These are phyloP conservation scores for Schwanniomyces sp. DNA, from an alignment of 805 yeast species.

Conservation along the genomic window DNA sequence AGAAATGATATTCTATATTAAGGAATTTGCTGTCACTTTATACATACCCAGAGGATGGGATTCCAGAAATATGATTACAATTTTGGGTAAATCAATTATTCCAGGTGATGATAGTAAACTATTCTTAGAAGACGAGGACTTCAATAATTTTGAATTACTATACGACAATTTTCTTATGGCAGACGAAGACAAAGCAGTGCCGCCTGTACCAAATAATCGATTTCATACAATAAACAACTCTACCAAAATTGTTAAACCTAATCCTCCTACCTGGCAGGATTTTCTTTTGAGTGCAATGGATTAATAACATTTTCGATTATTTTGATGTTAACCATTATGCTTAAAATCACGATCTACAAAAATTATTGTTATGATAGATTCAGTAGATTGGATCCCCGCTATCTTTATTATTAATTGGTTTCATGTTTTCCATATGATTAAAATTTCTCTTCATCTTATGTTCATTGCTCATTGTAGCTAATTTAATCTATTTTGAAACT, in stretches of 20 bases:
- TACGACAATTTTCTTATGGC: constrained; percentile 9
- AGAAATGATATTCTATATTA: constrained; percentile 2
- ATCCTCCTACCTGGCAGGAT: no score
- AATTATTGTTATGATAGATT: no score
- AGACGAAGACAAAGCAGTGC: neutral
- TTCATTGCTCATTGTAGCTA: neutral
- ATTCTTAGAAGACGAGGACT: constrained; percentile 14
- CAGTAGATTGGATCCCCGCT: no score
- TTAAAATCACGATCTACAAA: no score
- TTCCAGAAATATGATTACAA: constrained; percentile 48
- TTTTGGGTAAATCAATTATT: constrained; percentile 25
- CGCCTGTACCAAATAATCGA: neutral
- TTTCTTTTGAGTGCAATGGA: no score
- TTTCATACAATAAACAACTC: neutral
- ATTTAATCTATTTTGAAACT: neutral
- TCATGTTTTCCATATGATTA: no score
- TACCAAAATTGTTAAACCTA: no score
- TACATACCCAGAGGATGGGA: constrained; percentile 53
- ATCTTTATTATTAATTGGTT: no score
- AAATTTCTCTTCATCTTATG: no score
- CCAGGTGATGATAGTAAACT: constrained; percentile 10
- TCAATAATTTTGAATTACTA: constrained; percentile 13
- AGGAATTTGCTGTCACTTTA: constrained; percentile 9
- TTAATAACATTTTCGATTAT: no score
- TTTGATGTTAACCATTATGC: no score